phyloP scores from a whole-genome alignment of 2,329 filamentous ascomycete genomes.

The Fusarium udum region DNA sequence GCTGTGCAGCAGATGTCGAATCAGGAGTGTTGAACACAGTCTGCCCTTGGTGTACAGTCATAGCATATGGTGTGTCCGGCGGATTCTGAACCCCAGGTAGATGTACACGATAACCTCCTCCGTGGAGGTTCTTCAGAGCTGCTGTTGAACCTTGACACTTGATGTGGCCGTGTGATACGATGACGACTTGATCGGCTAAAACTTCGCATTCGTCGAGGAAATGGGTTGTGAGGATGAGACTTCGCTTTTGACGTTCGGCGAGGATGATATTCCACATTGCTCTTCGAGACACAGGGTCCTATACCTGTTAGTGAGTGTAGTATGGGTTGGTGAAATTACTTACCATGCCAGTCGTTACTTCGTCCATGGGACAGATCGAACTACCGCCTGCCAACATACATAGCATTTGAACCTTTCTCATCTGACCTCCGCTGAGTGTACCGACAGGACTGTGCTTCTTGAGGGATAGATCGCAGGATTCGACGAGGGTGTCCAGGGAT shows the following conservation, averaged over 20 bases:
- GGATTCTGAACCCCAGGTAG: not conserved
- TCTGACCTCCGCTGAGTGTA: slow-evolving; percentile 84
- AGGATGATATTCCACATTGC: slow-evolving; percentile 91
- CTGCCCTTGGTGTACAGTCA: not conserved
- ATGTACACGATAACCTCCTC: slow-evolving; percentile 1
- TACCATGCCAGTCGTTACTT: slow-evolving; percentile 65
- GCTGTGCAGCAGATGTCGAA: not conserved
- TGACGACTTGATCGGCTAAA: slow-evolving; percentile 70
- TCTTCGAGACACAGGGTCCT: slow-evolving; percentile 82
- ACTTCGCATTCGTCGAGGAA: slow-evolving; percentile 89
- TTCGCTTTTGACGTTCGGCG: slow-evolving; percentile 77
- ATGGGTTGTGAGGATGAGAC: slow-evolving; percentile 85
- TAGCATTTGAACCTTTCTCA: slow-evolving; percentile 84
- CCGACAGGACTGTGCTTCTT: slow-evolving; percentile 74
- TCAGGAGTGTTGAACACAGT: slow-evolving; percentile 1
- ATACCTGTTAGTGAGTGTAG: slow-evolving; percentile 52
- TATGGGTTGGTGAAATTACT: fast-evolving
- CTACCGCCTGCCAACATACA: slow-evolving; percentile 90
- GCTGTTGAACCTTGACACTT: slow-evolving; percentile 8
- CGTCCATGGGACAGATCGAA: slow-evolving; percentile 54
- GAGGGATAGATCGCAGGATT: slow-evolving; percentile 72
- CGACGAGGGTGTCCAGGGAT: slow-evolving; percentile 59
- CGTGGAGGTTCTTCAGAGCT: slow-evolving; percentile 2
- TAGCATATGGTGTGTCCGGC: not conserved
- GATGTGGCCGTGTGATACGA: slow-evolving; percentile 9